Evolutionary conservation across 1,284 basidiomycete species (phyloP), one percentile per base, ranked within the genome.

Genomic region (Fomitopsis schrenkii): DNA sequence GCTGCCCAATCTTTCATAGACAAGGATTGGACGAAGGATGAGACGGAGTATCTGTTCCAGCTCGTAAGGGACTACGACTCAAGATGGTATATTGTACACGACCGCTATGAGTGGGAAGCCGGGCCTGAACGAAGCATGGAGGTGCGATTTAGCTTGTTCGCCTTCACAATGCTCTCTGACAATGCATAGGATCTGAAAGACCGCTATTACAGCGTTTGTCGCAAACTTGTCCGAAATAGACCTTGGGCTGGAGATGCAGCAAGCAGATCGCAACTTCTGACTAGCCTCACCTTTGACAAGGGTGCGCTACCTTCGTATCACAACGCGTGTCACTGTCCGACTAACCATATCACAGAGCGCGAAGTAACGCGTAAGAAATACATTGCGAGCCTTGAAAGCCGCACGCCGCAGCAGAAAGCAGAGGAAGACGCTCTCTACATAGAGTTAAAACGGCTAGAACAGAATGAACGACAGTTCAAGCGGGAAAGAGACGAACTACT

Each of bases 381-480:
- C 68, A 83, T 98, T 10, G 79, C 84, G 2, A 91, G 90, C 63
- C 84, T 99, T 14, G 93, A 97, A 74, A 87, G 85, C 61, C 88
- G 97, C 10, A 94, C 95, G 0, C 84, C 89, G 1, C 88, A 93
- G 58, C 94, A 98, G 75, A 88, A 98, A 46, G 89, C 90, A 9
- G 97, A 99, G 72, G 97, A 99, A 79, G 96, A 98, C 70, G 93
- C 95, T 4, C 81, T 99, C 0, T 99, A 95, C 76, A 80, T 98
- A 65, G 96, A 99, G 74, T 85, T 97, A 57, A 95, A 97, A 70
- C 87, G 94, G 12, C 83, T 99, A 57, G 96, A 98, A 73, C 97
- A 98, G 76, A 94, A 86, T 67, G 95, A 98, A 73, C 84, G 90
- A 52, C 85, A 84, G 61, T 98, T 97, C 79, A 90, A 91, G 68